phyloP scores from a whole-genome alignment of 2,329 filamentous ascomycete species.

The Cercospora zeina region DNA sequence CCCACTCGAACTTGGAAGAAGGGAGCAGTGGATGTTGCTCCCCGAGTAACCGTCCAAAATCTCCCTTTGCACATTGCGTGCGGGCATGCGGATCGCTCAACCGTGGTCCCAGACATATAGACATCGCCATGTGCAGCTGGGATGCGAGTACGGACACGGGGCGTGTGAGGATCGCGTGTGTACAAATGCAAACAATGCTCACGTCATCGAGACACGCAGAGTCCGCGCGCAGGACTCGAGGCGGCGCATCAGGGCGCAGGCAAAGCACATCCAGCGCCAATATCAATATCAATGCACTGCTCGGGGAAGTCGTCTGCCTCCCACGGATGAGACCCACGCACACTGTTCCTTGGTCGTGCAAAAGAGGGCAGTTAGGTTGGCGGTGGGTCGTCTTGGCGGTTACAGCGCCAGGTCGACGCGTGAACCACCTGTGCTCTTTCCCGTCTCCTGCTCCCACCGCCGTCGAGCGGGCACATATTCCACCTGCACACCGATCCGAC shows the following conservation, averaged over 20 bases:
- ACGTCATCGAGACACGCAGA: constrained; percentile 3
- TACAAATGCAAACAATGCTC: not conserved
- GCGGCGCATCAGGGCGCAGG: not conserved
- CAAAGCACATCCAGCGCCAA: not conserved
- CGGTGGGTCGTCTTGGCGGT: not conserved
- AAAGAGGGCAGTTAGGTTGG: not conserved
- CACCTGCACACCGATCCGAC: not conserved
- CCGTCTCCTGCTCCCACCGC: constrained; percentile 1
- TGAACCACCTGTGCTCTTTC: not conserved
- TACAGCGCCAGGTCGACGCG: not conserved
- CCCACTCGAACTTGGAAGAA: no score
- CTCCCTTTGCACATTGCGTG: not conserved
- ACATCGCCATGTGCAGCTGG: not conserved
- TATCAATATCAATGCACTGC: not conserved
- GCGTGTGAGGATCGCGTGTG: not conserved
- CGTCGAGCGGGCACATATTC: not conserved
- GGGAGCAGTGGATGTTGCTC: not conserved
- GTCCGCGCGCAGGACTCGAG: not conserved
- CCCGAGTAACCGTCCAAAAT: not conserved
- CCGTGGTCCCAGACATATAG: not conserved
- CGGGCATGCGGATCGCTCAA: not conserved
- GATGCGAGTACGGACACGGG: not conserved
- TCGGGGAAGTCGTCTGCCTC: not conserved
- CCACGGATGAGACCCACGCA: not conserved
- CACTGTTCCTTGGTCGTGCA: not conserved